Percentiles rank a stretch among this genome's conserved stretches.
Evolutionary conservation across 2,329 filamentous ascomycete species (phyloP).

Genomic region (Westerdykella ornata): DNA sequence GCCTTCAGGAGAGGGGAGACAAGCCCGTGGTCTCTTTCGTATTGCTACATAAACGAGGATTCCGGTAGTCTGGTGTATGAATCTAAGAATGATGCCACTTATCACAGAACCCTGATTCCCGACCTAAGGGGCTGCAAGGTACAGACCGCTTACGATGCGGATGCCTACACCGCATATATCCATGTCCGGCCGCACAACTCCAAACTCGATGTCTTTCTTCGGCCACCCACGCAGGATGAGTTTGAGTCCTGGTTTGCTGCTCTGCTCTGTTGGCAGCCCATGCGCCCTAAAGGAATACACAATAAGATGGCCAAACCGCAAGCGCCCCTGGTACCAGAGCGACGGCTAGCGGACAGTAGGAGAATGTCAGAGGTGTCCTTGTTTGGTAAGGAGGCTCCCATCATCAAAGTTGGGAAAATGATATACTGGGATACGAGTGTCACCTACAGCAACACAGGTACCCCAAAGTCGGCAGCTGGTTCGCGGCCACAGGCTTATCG

Average conservation of each 20-base stretch:
- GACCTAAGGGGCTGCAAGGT: slow-evolving; percentile 71
- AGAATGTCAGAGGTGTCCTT: slow-evolving; percentile 47
- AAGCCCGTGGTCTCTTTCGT: slow-evolving; percentile 62
- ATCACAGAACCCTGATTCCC: slow-evolving; percentile 60
- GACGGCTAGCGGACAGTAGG: slow-evolving; percentile 37
- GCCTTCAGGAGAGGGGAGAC: slow-evolving; percentile 60
- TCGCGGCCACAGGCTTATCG: slow-evolving; percentile 48
- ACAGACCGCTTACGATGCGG: slow-evolving; percentile 44
- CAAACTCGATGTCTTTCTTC: slow-evolving; percentile 57
- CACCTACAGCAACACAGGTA: slow-evolving; percentile 44
- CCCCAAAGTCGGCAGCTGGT: slow-evolving; percentile 21
- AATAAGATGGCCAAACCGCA: slow-evolving; percentile 50
- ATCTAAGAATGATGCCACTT: slow-evolving; percentile 58
- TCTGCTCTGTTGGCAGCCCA: slow-evolving; percentile 72
- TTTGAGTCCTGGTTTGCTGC: slow-evolving; percentile 76
- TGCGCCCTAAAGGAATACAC: slow-evolving; percentile 53
- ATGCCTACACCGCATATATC: slow-evolving; percentile 45
- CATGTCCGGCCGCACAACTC: slow-evolving; percentile 49
- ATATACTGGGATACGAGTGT: slow-evolving; percentile 71
- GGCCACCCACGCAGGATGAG: slow-evolving; percentile 58
- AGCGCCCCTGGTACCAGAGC: slow-evolving; percentile 33
- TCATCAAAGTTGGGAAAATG: slow-evolving; percentile 76
- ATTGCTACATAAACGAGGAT: slow-evolving; percentile 72
- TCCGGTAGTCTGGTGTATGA: slow-evolving; percentile 69
- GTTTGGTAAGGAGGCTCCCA: slow-evolving; percentile 61